phyloP scores from a whole-genome alignment of 164 flowering plant genomes.

The Tinospora cordifolia region DNA sequence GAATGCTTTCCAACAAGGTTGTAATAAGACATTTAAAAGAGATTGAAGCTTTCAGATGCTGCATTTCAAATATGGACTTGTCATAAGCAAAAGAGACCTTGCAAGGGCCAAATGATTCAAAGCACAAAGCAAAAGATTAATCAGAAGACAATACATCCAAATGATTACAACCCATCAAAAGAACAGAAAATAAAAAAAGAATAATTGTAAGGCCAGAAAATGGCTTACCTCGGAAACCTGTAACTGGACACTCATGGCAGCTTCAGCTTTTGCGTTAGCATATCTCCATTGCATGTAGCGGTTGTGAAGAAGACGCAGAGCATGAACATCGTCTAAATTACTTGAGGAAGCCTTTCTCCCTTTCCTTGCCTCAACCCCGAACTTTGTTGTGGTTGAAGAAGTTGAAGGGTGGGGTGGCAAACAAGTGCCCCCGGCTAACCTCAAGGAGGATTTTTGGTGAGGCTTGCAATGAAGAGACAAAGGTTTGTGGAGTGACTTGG shows the following conservation, averaged over 20 bases:
- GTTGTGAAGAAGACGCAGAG: conserved; percentile 53
- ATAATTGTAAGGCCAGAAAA: neutral
- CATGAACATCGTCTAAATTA: conserved; percentile 45
- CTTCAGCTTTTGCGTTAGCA: conserved; percentile 65
- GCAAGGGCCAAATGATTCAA: no score
- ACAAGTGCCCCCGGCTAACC: conserved; percentile 5
- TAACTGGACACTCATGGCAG: conserved; percentile 35
- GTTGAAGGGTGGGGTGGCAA: conserved; percentile 27
- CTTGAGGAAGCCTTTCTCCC: conserved; percentile 25
- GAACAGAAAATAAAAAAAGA: neutral
- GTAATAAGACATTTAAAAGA: no score
- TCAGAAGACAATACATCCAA: no score
- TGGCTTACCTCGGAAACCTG: conserved; percentile 49
- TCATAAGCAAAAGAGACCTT: no score
- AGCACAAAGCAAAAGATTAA: no score
- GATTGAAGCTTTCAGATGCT: no score
- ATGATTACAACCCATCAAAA: no score
- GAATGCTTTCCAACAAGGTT: no score
- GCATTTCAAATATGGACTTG: no score
- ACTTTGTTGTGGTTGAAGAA: no score
- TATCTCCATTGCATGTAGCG: conserved; percentile 65
- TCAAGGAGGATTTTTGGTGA: conserved; percentile 2
- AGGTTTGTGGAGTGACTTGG: conserved; percentile 18
- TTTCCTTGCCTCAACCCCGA: conserved; percentile 31
- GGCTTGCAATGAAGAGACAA: conserved; percentile 12